Conservation (phyloP, 1,284 basidiomycete genomes). For the Rhodotorula sp. region DNA sequence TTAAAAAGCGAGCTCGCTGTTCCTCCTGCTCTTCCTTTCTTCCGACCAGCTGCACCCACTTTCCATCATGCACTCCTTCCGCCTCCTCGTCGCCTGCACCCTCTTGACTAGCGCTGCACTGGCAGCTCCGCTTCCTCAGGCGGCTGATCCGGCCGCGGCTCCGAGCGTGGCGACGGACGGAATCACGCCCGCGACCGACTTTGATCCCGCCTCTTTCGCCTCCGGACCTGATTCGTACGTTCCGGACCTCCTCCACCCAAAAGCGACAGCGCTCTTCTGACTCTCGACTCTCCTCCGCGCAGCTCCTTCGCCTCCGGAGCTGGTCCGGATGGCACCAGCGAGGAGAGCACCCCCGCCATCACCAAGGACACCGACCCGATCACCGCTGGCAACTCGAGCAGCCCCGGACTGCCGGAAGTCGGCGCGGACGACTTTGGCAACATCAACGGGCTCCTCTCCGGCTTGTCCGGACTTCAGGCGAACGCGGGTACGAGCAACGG, state of each 20-base stretch:
- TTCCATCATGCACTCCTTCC: no score
- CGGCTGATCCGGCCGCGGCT: not conserved
- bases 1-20: no score
- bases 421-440: slow-evolving; percentile 4
- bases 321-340: not conserved
- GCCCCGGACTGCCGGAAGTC: slow-evolving; percentile 23
- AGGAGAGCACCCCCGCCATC: not conserved
- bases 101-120: no score
- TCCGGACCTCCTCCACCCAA: no score
- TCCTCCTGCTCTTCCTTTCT: no score
- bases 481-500: not conserved
- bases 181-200: not conserved
- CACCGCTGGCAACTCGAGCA: slow-evolving; percentile 24
- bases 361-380: not conserved
- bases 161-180: not conserved
- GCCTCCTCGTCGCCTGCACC: no score
- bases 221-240: not conserved
- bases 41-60: no score
- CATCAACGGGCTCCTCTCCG: not conserved
- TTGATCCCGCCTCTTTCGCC: not conserved
- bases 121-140: not conserved
- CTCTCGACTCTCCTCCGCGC: not conserved
- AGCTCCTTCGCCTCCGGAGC: not conserved
- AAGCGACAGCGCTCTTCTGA: no score
- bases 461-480: not conserved